Evolutionary conservation across 2,329 filamentous ascomycete genomes (phyloP).

Genomic region (Pestalotiopsis sp.): DNA sequence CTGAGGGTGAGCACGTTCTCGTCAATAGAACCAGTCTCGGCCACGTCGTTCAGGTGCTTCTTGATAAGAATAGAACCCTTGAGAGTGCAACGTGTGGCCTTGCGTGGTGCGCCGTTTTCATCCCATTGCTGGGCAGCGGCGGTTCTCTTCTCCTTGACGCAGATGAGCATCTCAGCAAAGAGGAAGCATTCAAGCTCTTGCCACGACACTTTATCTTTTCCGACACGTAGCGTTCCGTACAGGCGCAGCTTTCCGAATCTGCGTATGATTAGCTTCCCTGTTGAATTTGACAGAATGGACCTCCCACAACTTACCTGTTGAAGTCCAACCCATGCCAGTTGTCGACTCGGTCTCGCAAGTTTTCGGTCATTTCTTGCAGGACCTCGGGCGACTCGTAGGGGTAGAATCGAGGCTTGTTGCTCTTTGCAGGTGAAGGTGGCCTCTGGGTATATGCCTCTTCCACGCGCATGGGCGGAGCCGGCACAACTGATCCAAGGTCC

Average conservation of each 20-base stretch:
- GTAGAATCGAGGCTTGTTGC: constrained; percentile 56
- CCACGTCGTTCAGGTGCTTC: constrained; percentile 90
- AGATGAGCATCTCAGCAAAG: constrained; percentile 98
- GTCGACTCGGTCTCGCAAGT: constrained; percentile 82
- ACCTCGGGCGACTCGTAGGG: constrained; percentile 76
- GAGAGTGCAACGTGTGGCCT: constrained; percentile 76
- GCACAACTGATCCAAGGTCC: constrained; percentile 63
- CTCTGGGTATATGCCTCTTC: constrained; percentile 54
- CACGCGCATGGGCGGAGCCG: constrained; percentile 43
- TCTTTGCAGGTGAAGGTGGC: constrained; percentile 60
- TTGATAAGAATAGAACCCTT: constrained; percentile 98
- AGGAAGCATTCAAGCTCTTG: constrained; percentile 97
- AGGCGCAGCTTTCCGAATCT: constrained; percentile 90
- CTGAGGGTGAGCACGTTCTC: constrained; percentile 86
- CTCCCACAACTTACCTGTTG: constrained; percentile 55
- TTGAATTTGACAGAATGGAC: constrained; percentile 9
- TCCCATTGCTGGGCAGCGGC: constrained; percentile 65
- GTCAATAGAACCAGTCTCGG: constrained; percentile 67
- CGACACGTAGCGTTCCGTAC: constrained; percentile 86
- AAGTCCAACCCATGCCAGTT: constrained; percentile 99
- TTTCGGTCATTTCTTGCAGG: constrained; percentile 83
- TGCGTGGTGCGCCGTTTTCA: constrained; percentile 57
- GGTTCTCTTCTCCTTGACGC: constrained; percentile 94
- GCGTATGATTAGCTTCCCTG: constrained; percentile 27
- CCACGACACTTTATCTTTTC: constrained; percentile 95